Evolutionary conservation across 2,329 filamentous ascomycete species (phyloP).

Genomic region (Claviceps humidiphila): DNA sequence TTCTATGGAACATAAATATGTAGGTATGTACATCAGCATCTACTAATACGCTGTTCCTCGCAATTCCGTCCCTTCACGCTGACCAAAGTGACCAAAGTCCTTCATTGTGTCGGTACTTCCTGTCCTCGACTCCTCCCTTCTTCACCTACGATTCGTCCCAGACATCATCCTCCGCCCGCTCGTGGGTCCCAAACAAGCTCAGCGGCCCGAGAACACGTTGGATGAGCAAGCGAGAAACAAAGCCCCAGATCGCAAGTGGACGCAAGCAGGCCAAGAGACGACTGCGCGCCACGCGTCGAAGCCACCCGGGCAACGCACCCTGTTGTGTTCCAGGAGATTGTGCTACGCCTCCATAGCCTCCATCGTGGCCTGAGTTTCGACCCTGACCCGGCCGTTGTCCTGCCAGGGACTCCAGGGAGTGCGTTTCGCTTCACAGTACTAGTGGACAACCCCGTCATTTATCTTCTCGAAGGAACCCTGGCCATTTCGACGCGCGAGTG

Average conservation of each 20-base stretch:
- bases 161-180: not conserved
- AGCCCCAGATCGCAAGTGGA: not conserved
- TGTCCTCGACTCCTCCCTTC: too few species aligned
- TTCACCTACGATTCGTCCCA: not conserved
- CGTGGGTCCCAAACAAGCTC: constrained; percentile 3
- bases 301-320: too few species aligned
- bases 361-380: not conserved
- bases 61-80: too few species aligned
- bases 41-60: too few species aligned
- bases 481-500: not conserved
- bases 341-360: too few species aligned
- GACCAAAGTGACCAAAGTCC: too few species aligned
- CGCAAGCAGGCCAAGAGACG: not conserved
- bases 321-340: too few species aligned
- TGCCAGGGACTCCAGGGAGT: not conserved
- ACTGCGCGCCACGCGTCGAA: not conserved
- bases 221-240: not conserved
- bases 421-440: not conserved
- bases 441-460: not conserved
- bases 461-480: not conserved
- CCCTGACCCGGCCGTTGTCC: not conserved
- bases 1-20: too few species aligned
- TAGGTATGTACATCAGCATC: too few species aligned
- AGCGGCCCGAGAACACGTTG: not conserved
- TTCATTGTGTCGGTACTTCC: too few species aligned